These are phyloP conservation scores for Exidia glandulosa DNA, from an alignment of 768 basidiomycete species.

Conservation along the genomic window DNA sequence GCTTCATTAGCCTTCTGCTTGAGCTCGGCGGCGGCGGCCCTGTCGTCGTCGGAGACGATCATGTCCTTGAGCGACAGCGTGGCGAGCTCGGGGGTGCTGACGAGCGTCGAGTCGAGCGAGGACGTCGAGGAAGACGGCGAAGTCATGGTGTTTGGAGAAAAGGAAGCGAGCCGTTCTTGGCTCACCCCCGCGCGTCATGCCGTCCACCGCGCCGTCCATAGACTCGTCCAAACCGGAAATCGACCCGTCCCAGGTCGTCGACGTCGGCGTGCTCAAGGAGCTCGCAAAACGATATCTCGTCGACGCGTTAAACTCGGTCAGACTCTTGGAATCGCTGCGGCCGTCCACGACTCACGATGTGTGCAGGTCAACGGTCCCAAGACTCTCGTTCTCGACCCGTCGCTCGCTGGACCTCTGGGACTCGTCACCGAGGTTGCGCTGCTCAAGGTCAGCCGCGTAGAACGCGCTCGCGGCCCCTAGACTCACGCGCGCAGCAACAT, in stretches of 20 bases:
- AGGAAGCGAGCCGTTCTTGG: not conserved
- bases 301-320: constrained; percentile 74
- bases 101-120: not conserved
- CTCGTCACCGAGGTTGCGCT: constrained; percentile 90
- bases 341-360: not conserved
- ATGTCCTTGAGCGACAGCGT: constrained; percentile 36
- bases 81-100: constrained; percentile 41
- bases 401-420: constrained; percentile 83
- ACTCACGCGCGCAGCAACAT: constrained; percentile 58
- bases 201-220: not conserved
- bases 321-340: constrained; percentile 11
- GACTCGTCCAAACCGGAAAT: not conserved
- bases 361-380: constrained; percentile 81
- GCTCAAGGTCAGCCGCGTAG: constrained; percentile 65
- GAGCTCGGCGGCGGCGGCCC: constrained; percentile 51
- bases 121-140: not conserved
- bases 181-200: not conserved
- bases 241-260: constrained; percentile 19
- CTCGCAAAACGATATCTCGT: constrained; percentile 71
- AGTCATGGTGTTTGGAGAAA: not conserved
- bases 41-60: constrained; percentile 57
- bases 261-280: constrained; percentile 62
- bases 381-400: constrained; percentile 87
- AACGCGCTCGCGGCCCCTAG: too few species aligned
- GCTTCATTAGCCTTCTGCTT: constrained; percentile 86